Percentiles rank a stretch among this genome's conserved stretches.
These are phyloP conservation scores for Lipomyces lipofer DNA, from an alignment of 805 yeast species.

Conservation along the genomic window DNA sequence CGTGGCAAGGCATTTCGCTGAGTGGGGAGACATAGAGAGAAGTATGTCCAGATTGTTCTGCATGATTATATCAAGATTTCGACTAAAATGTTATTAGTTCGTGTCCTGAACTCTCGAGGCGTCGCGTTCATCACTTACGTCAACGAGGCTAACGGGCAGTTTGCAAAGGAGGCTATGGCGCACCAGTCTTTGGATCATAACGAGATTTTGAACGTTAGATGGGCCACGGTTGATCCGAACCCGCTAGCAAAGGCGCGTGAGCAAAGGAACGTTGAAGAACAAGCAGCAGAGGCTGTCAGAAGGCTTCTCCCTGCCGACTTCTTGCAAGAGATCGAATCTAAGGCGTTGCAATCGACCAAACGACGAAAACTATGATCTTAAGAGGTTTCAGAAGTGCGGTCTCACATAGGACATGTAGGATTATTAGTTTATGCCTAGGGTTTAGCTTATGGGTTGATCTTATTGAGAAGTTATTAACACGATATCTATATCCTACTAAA, in stretches of 20 bases:
- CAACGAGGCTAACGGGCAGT: conserved; percentile 77
- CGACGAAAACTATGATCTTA: conserved; percentile 7
- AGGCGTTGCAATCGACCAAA: conserved; percentile 21
- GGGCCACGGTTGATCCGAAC: conserved; percentile 91
- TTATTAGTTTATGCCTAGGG: too few relatives aligned
- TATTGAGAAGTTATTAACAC: too few relatives aligned
- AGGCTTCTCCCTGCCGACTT: conserved; percentile 41
- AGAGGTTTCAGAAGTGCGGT: not conserved
- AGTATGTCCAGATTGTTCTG: conserved; percentile 22
- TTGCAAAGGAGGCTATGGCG: conserved; percentile 93
- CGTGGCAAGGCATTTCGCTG: conserved; percentile 56
- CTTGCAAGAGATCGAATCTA: conserved; percentile 18
- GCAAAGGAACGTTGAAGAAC: conserved; percentile 51
- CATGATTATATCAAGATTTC: not conserved
- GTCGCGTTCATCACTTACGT: conserved; percentile 78
- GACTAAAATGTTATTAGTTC: conserved; percentile 37
- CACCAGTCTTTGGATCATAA: conserved; percentile 69
- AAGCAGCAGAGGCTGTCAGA: conserved; percentile 49
- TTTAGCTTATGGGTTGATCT: too few relatives aligned
- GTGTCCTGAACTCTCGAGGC: conserved; percentile 59
- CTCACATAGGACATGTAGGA: too few relatives aligned
- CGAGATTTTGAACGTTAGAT: conserved; percentile 68
- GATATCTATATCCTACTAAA: too few relatives aligned
- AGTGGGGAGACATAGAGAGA: conserved; percentile 74
- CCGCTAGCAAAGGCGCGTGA: conserved; percentile 59